Evolutionary conservation across 2,329 filamentous ascomycete genomes (phyloP), one percentile per base, ranked within the genome.

Genomic region (Talaromyces sp.): DNA sequence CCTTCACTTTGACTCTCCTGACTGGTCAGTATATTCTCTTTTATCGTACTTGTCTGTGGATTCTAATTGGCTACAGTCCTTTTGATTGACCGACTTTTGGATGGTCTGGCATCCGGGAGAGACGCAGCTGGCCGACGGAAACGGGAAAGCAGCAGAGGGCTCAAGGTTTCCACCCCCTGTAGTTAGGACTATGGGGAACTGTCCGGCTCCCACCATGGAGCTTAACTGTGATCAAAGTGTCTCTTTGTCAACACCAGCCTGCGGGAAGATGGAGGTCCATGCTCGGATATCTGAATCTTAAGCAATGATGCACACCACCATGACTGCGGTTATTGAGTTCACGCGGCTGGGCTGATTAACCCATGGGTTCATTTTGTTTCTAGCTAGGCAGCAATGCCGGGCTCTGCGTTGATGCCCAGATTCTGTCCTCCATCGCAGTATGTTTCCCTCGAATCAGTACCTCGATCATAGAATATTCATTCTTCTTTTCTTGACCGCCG

Each of bases 21-120:
- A 55, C 61, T 29, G 66, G 71, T 70, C 20, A 55, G 69, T 63
- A 10, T 22, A 14, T 36, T 39, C 29, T 5, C 11, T 35, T 4
- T 43, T 8, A 17, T 35, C 29, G 4, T 40, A 20, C 36, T 10
- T 5, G 7, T 10, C 16, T 39, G 4, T 41, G 3, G 43, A 42
- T 53, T 56, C 53, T 66, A 32, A 69, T 58, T 55, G 42, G 43
- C 33, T 40, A 9, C 27, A 70, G 66, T 68, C 19, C 64, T 70
- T 45, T 47, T 70, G 22, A 49, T 68, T 61, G 70, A 72, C 65
- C 67, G 70, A 65, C 64, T 70, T 54, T 62, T 73, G 50, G 68
- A 71, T 56, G 57, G 54, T 54, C 57, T 65, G 19, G 58, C 57
- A 51, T 55, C 45, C 40, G 54, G 52, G 49, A 44, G 52, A 16